phyloP scores from a whole-genome alignment of 1,284 basidiomycete genomes.

The Naganishia albida region DNA sequence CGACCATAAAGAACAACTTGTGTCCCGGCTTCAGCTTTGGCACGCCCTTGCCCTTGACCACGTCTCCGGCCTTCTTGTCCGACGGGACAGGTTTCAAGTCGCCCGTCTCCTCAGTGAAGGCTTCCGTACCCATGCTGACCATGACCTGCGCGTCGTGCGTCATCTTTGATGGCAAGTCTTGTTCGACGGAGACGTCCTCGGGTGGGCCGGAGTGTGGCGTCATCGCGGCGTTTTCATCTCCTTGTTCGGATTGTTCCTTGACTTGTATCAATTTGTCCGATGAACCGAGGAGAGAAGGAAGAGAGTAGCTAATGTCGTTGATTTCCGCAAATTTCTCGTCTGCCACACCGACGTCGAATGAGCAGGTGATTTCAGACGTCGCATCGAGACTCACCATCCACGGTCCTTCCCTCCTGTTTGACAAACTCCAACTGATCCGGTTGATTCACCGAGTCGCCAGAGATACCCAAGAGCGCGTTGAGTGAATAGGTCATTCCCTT shows the following conservation, averaged over 20 bases:
- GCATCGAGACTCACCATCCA: slow-evolving; percentile 29
- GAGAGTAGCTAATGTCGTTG: slow-evolving; percentile 93
- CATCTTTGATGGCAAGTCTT: slow-evolving; percentile 64
- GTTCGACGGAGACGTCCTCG: slow-evolving; percentile 45
- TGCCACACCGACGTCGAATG: slow-evolving; percentile 42
- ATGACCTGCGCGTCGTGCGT: slow-evolving; percentile 64
- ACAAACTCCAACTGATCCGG: slow-evolving; percentile 30
- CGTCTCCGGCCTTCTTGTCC: not conserved
- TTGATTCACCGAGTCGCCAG: slow-evolving; percentile 38
- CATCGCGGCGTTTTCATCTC: slow-evolving; percentile 34
- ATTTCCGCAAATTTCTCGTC: slow-evolving; percentile 92
- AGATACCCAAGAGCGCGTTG: slow-evolving; percentile 80
- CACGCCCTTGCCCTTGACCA: slow-evolving; percentile 27
- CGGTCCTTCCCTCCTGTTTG: slow-evolving; percentile 22
- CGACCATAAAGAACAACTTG: slow-evolving; percentile 86
- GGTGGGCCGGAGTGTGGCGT: slow-evolving; percentile 17
- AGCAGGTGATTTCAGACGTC: slow-evolving; percentile 38
- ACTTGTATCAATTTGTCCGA: slow-evolving; percentile 36
- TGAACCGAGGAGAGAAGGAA: slow-evolving; percentile 74
- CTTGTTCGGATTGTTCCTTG: slow-evolving; percentile 33
- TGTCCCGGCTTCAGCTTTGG: slow-evolving; percentile 63
- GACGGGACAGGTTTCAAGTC: slow-evolving; percentile 44
- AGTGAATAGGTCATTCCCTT: slow-evolving; percentile 97
- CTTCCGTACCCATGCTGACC: slow-evolving; percentile 41
- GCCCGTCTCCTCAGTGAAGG: slow-evolving; percentile 58